Base-by-base conservation (phyloP, 2,329 filamentous ascomycete genomes). In the Colletotrichum higginsianum region DNA sequence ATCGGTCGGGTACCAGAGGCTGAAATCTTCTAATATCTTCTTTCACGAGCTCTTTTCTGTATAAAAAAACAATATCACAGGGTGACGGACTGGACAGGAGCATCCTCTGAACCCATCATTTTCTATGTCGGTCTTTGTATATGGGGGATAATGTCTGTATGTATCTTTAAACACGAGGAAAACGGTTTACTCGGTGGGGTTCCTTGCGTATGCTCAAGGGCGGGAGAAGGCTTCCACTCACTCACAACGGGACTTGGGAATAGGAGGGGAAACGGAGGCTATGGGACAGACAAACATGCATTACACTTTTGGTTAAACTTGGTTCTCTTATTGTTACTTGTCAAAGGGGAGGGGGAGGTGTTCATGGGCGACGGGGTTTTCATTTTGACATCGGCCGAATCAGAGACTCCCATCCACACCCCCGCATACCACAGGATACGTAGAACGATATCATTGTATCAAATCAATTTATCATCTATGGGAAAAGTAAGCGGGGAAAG, bases 371-470 rank as follows among this genome's bases (percentile, higher is more conserved):
- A 61, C 18, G 52, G n/a, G 53, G 9, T 26, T 46, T 50, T 47
- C 47, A 5, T 23, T 35, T 50, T 61, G 15, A 35, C 58, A 55
- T 38, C 21, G 42, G 66, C 70, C 66, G 65, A 61, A 70, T 53
- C 58, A 63, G 58, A 67, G 67, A 61, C 57, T 64, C 6, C 38
- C 57, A 53, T 47, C 26, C 57, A 61, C 56, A 62, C 35, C 9
- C 35, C 9, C 35, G 3, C 35, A 38, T 11, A 38, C 18, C 58
- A 68, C 38, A 55, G 55, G 66, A 61, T 61, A 60, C 66, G 70
- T 66, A 71, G 70, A 72, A 66, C 70, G 66, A 52, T 42, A 66
- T 72, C 61, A 72, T 65, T 71, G 70, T 71, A 72, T 21, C 58
- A 67, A 57, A 23, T 21, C 15, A 23, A 23, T 16, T 49, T 23